These are phyloP conservation scores for Leccinum colubrinum DNA, from an alignment of 1,284 basidiomycete genomes.

Conservation along the genomic window DNA sequence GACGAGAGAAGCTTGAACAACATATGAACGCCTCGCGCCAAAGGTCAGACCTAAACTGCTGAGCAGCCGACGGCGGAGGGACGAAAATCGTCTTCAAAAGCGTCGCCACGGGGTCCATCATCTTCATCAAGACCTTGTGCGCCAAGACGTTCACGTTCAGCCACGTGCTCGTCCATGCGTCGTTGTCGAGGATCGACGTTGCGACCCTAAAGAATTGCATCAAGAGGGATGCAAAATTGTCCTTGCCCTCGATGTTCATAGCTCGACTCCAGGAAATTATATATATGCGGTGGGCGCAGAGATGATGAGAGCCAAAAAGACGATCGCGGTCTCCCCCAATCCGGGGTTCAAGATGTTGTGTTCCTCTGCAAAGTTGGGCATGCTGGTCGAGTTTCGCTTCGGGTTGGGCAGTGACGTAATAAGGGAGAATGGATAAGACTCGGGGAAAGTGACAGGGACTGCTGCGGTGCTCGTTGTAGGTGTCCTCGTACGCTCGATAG, in stretches of 20 bases:
- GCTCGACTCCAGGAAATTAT: constrained; percentile 76
- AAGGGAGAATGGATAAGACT: constrained; percentile 91
- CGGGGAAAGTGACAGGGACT: constrained; percentile 86
- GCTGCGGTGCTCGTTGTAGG: constrained; percentile 59
- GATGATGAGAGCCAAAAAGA: constrained; percentile 81
- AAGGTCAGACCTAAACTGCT: constrained; percentile 72
- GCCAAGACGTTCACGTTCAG: constrained; percentile 90
- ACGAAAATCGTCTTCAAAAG: constrained; percentile 83
- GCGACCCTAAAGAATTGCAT: constrained; percentile 82
- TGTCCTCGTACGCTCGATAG: constrained; percentile 69
- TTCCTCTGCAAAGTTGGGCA: constrained; percentile 40
- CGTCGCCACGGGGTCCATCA: constrained; percentile 80
- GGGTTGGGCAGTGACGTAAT: constrained; percentile 65
- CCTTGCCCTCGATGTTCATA: constrained; percentile 83
- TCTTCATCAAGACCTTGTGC: constrained; percentile 86
- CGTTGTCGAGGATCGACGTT: constrained; percentile 80
- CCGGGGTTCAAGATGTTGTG: constrained; percentile 70
- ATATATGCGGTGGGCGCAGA: constrained; percentile 76
- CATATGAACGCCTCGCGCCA: constrained; percentile 87
- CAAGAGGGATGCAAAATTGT: constrained; percentile 73
- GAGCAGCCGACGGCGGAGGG: constrained; percentile 61
- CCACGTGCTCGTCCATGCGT: constrained; percentile 92
- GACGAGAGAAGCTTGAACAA: constrained; percentile 85
- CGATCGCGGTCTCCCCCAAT: constrained; percentile 84
- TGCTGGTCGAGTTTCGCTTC: constrained; percentile 42